Base-by-base conservation (phyloP, 148 eudicot species). In the Cornus florida region DNA sequence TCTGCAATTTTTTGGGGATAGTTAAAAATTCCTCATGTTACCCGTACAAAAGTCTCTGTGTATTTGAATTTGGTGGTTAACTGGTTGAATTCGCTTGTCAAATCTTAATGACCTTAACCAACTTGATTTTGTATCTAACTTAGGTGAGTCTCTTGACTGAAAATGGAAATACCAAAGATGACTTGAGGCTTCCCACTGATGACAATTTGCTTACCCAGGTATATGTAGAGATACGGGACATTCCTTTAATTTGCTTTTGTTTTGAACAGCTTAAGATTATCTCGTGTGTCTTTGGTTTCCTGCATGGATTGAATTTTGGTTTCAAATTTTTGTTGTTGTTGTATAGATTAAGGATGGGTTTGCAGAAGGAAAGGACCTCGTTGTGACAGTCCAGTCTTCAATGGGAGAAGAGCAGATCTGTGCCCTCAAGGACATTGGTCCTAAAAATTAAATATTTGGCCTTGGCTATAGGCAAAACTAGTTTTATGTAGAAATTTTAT, bases 151-250 rank as follows among this genome's bases (percentile, higher is more conserved):
- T 88, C 82, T 33, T 88, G 60, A 88, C 90, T 74, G 90, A 88
- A 56, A 85, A 19, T 79, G 88, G 88, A n/a, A 68, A 38, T 77
- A 88, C 90, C 72, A 88, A 88, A 78, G 90, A 88, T 88, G 90
- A 88, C 50, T 46, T 88, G 73, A 88, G 78, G 86, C 85, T 88
- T 81, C 90, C 90, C 60, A 75, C 86, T 24, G 86, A 87, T 81
- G 90, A 87, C 0, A 13, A 53, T n/a, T 71, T 88, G 20, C 83
- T 76, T 17, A 64, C 35, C 31, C 85, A 79, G 86, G 90, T 88
- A 74, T 20, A 32, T 10, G 6, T 43, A 43, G 9, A 43, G 9
- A 43, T 4, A 43, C 48, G 4, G 4, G 3, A 4, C 66, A 20
- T 4, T 17, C 24, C 66, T n/a, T 62, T 17, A 8, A 69, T 43